These are phyloP conservation scores for Pseudogymnoascus sp. DNA, from an alignment of 2,329 filamentous ascomycete species.

Conservation along the genomic window DNA sequence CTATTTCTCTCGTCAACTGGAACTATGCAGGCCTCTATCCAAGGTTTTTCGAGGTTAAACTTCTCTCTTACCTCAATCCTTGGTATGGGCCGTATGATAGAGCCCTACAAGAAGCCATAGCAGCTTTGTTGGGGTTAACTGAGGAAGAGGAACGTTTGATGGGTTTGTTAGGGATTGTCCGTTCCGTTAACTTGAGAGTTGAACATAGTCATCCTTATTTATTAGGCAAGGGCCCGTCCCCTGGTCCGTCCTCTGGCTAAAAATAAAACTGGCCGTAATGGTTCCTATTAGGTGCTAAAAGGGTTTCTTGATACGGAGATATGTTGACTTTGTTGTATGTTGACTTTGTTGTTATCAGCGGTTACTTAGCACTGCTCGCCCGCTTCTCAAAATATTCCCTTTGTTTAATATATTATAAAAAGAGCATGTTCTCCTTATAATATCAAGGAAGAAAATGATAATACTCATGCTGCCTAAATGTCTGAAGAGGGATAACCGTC, in stretches of 20 bases:
- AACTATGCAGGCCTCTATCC: slow-evolving; percentile 20
- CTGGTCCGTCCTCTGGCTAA: too few species aligned
- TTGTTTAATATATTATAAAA: neutral
- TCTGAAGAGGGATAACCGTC: too few species aligned
- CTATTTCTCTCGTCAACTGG: slow-evolving; percentile 22
- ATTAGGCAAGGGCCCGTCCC: too few species aligned
- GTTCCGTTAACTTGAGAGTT: too few species aligned
- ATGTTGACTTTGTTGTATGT: neutral
- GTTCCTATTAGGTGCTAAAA: neutral
- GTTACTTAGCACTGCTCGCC: neutral
- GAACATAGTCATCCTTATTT: too few species aligned
- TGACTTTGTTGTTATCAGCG: neutral
- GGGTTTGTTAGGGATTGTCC: slow-evolving; percentile 15
- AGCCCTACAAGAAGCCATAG: slow-evolving; percentile 12
- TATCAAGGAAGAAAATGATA: neutral
- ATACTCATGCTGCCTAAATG: too few species aligned
- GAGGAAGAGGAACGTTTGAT: slow-evolving; percentile 20
- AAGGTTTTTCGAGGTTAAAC: slow-evolving; percentile 19
- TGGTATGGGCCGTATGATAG: slow-evolving; percentile 15
- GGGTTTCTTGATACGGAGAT: neutral
- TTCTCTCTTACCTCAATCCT: slow-evolving; percentile 14
- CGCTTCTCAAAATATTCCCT: neutral
- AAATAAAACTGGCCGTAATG: neutral
- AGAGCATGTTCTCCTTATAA: neutral
- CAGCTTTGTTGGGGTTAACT: slow-evolving; percentile 15